phyloP scores from a whole-genome alignment of 1,139 yeast species.

The Suhomyces coccinellae region DNA sequence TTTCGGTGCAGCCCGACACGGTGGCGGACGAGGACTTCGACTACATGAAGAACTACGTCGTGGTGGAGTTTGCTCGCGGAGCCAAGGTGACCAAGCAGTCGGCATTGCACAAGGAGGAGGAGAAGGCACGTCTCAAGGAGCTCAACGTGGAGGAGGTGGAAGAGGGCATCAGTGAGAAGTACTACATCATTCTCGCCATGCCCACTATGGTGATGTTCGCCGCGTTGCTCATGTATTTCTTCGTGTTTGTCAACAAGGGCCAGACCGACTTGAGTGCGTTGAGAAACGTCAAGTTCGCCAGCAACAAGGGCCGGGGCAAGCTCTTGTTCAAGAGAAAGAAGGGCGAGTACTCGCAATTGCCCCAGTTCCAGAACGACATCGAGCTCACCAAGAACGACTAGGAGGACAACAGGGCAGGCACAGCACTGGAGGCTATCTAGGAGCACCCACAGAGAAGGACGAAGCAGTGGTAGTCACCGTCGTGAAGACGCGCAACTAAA shows the following conservation, averaged over 20 bases:
- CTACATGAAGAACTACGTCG: constrained; percentile 49
- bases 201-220: constrained; percentile 72
- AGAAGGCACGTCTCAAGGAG: constrained; percentile 32
- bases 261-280: constrained; percentile 49
- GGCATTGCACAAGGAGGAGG: constrained; percentile 48
- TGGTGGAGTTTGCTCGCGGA: constrained; percentile 56
- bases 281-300: constrained; percentile 51
- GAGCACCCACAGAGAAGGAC: no score
- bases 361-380: constrained; percentile 26
- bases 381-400: constrained; percentile 19
- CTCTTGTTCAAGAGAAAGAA: constrained; percentile 28
- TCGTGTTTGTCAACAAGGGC: constrained; percentile 52
- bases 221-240: constrained; percentile 62
- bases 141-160: constrained; percentile 50
- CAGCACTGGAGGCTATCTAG: no score
- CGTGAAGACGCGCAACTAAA: no score
- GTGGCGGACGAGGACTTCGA: constrained; percentile 67
- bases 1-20: constrained; percentile 72
- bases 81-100: constrained; percentile 60
- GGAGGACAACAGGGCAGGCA: no score
- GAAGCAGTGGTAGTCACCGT: no score
- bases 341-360: constrained; percentile 24
- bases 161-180: constrained; percentile 63
- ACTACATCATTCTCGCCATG: constrained; percentile 62
- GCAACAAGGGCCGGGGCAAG: constrained; percentile 38